phyloP scores from a whole-genome alignment of 805 yeast species.

The Wilhelminamyces savonicus region DNA sequence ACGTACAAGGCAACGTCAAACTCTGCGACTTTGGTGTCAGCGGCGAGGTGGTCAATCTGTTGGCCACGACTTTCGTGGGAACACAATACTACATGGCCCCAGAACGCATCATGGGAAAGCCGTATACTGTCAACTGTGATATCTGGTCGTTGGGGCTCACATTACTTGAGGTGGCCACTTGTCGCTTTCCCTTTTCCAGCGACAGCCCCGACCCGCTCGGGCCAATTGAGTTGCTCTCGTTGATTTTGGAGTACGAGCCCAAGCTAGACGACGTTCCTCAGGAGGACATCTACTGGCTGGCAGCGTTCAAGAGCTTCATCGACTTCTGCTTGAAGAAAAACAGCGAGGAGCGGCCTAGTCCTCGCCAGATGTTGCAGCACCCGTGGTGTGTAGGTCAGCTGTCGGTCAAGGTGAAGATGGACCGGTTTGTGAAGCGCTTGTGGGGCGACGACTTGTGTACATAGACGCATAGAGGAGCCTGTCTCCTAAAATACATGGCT shows the following conservation, averaged over 20 bases:
- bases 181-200: slow-evolving; percentile 68
- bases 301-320: slow-evolving; percentile 75
- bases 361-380: slow-evolving; percentile 87
- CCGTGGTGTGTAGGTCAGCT: slow-evolving; percentile 88
- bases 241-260: slow-evolving; percentile 81
- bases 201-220: slow-evolving; percentile 32
- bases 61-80: slow-evolving; percentile 96
- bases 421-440: slow-evolving; percentile 67
- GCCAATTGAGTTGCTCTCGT: slow-evolving; percentile 80
- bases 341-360: slow-evolving; percentile 77
- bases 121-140: slow-evolving; percentile 91
- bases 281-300: slow-evolving; percentile 74
- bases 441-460: slow-evolving; percentile 46
- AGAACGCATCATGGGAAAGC: slow-evolving; percentile 91
- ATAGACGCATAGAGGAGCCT: slow-evolving; percentile 1
- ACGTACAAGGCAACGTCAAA: slow-evolving; percentile 73
- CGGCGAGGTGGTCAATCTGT: slow-evolving; percentile 91
- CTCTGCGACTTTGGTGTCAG: slow-evolving; percentile 97
- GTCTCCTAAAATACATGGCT: too few relatives aligned
- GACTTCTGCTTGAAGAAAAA: slow-evolving; percentile 77
- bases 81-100: slow-evolving; percentile 99
- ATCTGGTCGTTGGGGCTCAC: slow-evolving; percentile 96
- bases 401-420: slow-evolving; percentile 74
- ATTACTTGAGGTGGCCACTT: slow-evolving; percentile 85
- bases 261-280: slow-evolving; percentile 70